Evolutionary conservation across 2,329 filamentous ascomycete species (phyloP).

Genomic region (Plenodomus biglobosus): DNA sequence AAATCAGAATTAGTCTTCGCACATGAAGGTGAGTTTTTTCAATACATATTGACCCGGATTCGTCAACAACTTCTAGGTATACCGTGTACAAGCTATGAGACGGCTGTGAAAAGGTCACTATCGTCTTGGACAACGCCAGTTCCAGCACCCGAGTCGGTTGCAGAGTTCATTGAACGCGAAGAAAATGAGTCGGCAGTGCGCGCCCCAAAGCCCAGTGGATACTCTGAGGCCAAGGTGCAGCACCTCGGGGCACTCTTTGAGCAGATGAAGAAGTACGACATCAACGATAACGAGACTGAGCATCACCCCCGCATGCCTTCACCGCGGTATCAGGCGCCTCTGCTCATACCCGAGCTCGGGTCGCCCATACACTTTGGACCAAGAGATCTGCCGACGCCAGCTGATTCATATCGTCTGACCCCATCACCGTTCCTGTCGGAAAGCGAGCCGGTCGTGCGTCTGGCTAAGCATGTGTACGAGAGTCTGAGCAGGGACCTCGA

Average conservation of each 20-base stretch:
- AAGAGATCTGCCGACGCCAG: conserved; percentile 6
- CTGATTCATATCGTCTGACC: conserved; percentile 1
- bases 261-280: neutral
- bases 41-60: too few relatives aligned
- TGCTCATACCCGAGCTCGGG: neutral
- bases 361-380: neutral
- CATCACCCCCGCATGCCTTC: neutral
- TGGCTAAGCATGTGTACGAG: conserved; percentile 10
- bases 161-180: conserved; percentile 8
- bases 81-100: conserved; percentile 1
- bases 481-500: conserved; percentile 3
- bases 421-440: neutral
- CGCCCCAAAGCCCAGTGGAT: neutral
- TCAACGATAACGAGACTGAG: conserved; percentile 1
- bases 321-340: neutral
- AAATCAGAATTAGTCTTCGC: neutral
- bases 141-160: conserved; percentile 6
- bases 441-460: conserved; percentile 3
- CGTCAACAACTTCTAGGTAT: conserved; percentile 7
- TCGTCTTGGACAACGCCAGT: conserved; percentile 7
- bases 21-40: conserved; percentile 5
- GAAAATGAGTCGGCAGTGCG: neutral
- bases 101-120: conserved; percentile 1
- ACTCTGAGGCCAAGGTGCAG: conserved; percentile 1
- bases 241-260: conserved; percentile 3